Base-by-base conservation (phyloP, 176 grass and related monocot species). In the Hyparrhenia diplandra region DNA sequence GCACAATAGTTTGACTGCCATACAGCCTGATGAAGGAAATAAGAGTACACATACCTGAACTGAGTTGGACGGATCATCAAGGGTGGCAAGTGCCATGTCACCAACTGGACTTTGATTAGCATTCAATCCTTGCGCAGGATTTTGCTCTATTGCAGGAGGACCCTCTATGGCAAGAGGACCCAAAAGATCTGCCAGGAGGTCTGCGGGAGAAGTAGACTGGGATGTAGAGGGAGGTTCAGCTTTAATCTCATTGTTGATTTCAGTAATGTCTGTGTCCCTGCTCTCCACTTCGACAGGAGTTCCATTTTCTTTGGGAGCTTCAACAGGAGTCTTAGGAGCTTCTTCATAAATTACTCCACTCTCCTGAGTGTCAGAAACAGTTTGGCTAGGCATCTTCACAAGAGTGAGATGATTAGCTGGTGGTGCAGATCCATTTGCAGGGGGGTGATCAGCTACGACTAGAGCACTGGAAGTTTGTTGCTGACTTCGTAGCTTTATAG, bases 141-240 rank as follows among this genome's bases (percentile, higher is more conserved):
- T 83, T 82, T 79, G 88, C 34, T 87, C 90, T 72, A 89, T 64
- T n/a, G 83, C 80, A 76, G 89, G 89, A 79, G 92, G 96, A 32
- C 90, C 92, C 84, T 99, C 96, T 76, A 99, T 95, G 32, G 93
- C 91, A 83, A 95, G 96, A 64, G 92, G 96, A 64, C 96, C 92
- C 79, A 99, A 93, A 73, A 99, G 90, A 91, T 95, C 96, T 67
- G 88, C 96, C 62, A 99, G 88, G 69, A 99, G 82, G 45, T 99
- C 96, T 74, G 78, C 90, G 69, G 87, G 87, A 68, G 86, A 85
- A 62, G 88, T 39, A 67, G 85, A 73, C 28, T 69, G 85, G 40
- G 61, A 81, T 76, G 86, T 42, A 61, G 79, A 84, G 67, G 83
- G 88, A 68, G 83, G 83, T 71, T 89, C 92, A 72, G 75, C 83